Evolutionary conservation across 441 rosid species (phyloP), one percentile per base, ranked within the genome.

Genomic region (Lepidium campestre): DNA sequence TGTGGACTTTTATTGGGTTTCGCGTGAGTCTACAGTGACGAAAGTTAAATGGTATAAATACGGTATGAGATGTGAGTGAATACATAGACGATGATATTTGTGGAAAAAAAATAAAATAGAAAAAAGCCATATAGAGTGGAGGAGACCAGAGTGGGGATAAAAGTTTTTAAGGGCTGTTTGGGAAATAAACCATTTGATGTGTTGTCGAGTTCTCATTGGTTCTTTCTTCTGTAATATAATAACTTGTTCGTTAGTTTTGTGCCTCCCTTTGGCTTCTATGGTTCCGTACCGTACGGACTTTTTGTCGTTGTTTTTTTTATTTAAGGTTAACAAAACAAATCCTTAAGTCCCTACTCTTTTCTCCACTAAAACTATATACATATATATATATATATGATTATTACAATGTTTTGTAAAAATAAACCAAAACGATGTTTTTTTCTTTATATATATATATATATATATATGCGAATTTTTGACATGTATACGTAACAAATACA

Each of bases 191-290:
- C 47, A 72, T 72, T 77, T 45, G 65, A 35, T 61, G 36, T 58
- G 93, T 70, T 89, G 91, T 89, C 89, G 81, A 81, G 2, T 6
- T 41, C 17, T 42, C 1, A 76, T 87, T 80, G 84, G 87, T 0
- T 59, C 4, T 25, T 65, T n/a, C 6, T n/a, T 8, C 39, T 32
- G 58, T 39, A 17, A 22, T 56, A 27, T 27, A 4, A 22, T 42
- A 48, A 56, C 53, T 63, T 12, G 55, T 59, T 59, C 57, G 72
- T 53, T 66, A 35, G 49, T 23, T 65, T 42, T 19, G 57, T 45
- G 62, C 40, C 53, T 53, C 32, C 31, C 9, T 31, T 57, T 48
- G 35, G 36, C 47, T 57, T 65, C 57, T 48, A 57, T 65, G 19
- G 61, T 58, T 58, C 72, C 68, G 77, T 73, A 73, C 72, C 52